These are phyloP conservation scores for Gracilaria gracilis DNA, from an alignment of 23 red algal genomes.

Conservation along the genomic window DNA sequence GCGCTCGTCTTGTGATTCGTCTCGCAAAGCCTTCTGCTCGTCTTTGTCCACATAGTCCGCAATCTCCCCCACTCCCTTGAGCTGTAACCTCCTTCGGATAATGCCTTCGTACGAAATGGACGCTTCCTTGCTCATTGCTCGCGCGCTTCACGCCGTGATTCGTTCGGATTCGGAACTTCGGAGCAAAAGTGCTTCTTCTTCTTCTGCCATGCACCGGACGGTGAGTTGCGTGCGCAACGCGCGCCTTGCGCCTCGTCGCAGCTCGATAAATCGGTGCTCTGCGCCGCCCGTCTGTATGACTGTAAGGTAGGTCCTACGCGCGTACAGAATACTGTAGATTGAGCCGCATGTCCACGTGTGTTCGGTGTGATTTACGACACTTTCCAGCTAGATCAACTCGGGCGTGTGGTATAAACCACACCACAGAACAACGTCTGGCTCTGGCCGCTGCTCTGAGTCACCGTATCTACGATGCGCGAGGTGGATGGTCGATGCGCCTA, in stretches of 20 bases:
- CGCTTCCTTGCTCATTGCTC: constrained; percentile 9
- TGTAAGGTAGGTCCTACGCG: not conserved
- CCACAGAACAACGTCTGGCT: too few relatives aligned
- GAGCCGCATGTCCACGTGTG: too few relatives aligned
- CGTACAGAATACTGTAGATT: not conserved
- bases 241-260: not conserved
- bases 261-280: not conserved
- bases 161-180: too few relatives aligned
- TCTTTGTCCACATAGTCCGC: not conserved
- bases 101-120: constrained; percentile 58
- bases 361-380: too few relatives aligned
- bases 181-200: too few relatives aligned
- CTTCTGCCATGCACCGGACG: not conserved
- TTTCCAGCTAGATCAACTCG: too few relatives aligned
- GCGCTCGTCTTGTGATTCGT: not conserved
- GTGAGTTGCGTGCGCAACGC: too few relatives aligned
- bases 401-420: too few relatives aligned
- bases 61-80: constrained; percentile 44
- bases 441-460: too few relatives aligned
- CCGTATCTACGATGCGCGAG: too few relatives aligned
- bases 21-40: not conserved
- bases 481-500: too few relatives aligned
- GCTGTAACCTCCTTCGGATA: constrained; percentile 57
- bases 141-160: not conserved
- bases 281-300: not conserved